Evolutionary conservation across 805 yeast genomes (phyloP), one percentile per base, ranked within the genome.

Genomic region (Komagataella ulmi): DNA sequence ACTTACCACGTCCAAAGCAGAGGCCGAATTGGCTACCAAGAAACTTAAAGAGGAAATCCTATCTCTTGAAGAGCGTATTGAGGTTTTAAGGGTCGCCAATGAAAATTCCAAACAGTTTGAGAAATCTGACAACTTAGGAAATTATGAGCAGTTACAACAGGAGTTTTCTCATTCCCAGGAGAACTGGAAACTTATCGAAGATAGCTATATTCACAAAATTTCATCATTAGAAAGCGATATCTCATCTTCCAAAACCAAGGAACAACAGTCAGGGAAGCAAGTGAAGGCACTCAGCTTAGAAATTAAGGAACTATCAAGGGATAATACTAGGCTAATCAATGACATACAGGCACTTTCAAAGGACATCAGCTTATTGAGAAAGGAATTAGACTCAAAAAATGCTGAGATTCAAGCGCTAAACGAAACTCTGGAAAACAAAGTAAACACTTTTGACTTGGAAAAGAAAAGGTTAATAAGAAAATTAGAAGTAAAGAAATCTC

Each of bases 131-230:
- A 57, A 57, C 3, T 23, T 61, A 58, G 45, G 60, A 40, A 74
- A 77, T 45, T 80, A 82, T 56, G 79, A 75, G 47, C 67, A 74
- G 14, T 60, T 87, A 18, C 89, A 85, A 59, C 69, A 77, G 2
- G 93, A 89, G 62, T 83, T 86, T 56, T 76, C 85, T 6, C 75
- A 81, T 14, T 85, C 91, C 0, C 83, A 83, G 52, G 88, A 83
- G 55, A 87, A 84, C 62, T 88, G 96, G 95, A 82, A 84, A 52
- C 69, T 80, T 17, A 81, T 88, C 46, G 97, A 93, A 64, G 75
- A 84, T 45, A 72, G 80, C 3, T 71, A 88, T 54, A 68, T 73
- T 54, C 63, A 67, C 7, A 76, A 75, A 53, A 70, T 82, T 17
- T 62, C 75, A 3, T 53, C 58, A 14, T 56, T 75, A n/a, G 75